Evolutionary conservation across 257 asterid species (phyloP), one percentile per base, ranked within the genome.

Genomic region (Cynanchum wilfordii): DNA sequence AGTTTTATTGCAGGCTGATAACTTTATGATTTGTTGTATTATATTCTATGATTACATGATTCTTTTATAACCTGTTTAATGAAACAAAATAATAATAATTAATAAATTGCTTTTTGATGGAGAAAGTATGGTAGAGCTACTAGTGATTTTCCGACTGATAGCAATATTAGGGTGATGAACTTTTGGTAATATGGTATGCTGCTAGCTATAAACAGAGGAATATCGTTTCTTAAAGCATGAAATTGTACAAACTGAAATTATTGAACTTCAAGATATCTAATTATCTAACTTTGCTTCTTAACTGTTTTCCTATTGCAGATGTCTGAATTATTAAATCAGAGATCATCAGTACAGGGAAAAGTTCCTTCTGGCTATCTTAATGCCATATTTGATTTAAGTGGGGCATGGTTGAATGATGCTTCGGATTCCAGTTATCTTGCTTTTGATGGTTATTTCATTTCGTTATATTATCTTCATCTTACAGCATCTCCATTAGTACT

Each of bases 271-370:
- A 25, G 15, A 63, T 13, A 63, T 30, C 68, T 17, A 36, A 16
- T 63, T 63, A 17, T 7, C 7, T 22, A 60, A 20, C 56, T 65
- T 55, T 57, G 57, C 30, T 57, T 44, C 8, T 70, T 55, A 58
- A n/a, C 24, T 54, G 67, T 11, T 10, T 69, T 52, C 19, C 6
- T 69, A 20, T 84, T 79, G 84, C 93, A 94, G 99, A 94, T 91
- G 99, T 94, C 97, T 38, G 99, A 86, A 87, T 86, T 91, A 68
- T 92, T 94, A 74, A 94, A 94, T 86, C 97, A 91, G 74, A 91
- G 82, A 76, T 89, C 97, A 17, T 91, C 99, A 0, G 78, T 90
- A 56, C 99, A 88, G 38, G 99, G 96, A 69, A 94, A 94, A 84
- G 90, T 94, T 78, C 98, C 99, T 10, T 91, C 99, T 3, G 99